phyloP scores from a whole-genome alignment of 192 early-diverging fungal species.

The Coemansia sp. region DNA sequence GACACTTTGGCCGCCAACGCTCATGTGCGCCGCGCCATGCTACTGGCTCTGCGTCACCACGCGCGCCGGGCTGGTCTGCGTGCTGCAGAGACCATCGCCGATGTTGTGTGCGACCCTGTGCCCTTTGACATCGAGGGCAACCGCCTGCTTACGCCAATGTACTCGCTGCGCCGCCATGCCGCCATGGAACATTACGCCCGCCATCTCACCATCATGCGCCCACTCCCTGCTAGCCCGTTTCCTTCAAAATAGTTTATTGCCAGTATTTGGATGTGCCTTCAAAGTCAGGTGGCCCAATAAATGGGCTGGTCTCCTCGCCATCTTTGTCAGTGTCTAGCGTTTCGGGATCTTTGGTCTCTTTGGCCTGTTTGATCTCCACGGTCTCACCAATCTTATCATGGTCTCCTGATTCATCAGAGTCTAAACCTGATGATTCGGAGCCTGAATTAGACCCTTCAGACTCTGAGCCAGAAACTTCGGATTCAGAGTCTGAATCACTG shows the following conservation, averaged over 20 bases:
- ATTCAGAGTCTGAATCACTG: background rate
- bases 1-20: constrained; percentile 46
- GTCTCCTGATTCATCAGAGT: background rate
- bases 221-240: background rate
- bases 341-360: too few relatives aligned
- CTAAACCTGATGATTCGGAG: too few relatives aligned
- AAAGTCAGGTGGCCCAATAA: constrained; percentile 6
- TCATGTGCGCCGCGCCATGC: constrained; percentile 58
- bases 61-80: constrained; percentile 71
- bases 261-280: constrained; percentile 50
- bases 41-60: constrained; percentile 60
- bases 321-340: background rate
- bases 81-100: constrained; percentile 80
- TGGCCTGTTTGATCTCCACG: background rate
- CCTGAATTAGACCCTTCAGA: too few relatives aligned
- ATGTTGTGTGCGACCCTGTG: constrained; percentile 63
- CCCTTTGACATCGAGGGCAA: constrained; percentile 75
- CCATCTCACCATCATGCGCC: constrained; percentile 71
- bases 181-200: constrained; percentile 62
- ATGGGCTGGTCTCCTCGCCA: constrained; percentile 11
- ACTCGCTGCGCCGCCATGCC: constrained; percentile 81
- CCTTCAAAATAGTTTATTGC: constrained; percentile 20
- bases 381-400: background rate
- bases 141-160: constrained; percentile 83
- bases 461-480: background rate